Conservation (phyloP, 2,329 filamentous ascomycete genomes). For the Colletotrichum sp. region DNA sequence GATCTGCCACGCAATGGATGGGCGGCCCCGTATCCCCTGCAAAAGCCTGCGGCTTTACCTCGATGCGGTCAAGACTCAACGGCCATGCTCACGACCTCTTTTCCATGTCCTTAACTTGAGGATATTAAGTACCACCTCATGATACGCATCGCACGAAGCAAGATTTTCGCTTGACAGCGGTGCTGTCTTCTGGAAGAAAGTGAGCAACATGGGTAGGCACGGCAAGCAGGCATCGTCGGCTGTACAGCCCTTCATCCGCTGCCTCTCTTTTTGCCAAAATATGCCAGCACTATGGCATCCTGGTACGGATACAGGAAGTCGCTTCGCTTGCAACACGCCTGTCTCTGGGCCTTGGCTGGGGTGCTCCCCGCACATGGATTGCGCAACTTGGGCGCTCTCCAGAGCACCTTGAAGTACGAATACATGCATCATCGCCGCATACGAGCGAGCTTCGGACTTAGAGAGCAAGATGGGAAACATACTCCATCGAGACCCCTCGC, state of each 20-base stretch:
- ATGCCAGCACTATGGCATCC: neutral
- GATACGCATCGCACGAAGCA: neutral
- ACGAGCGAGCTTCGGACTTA: neutral
- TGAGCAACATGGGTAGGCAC: neutral
- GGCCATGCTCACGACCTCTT: neutral
- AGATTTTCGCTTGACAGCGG: neutral
- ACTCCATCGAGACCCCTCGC: neutral
- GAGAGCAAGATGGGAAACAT: neutral
- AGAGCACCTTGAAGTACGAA: neutral
- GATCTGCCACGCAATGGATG: constrained; percentile 11
- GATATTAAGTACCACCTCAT: constrained; percentile 19
- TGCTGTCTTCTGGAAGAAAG: neutral
- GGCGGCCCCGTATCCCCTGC: neutral
- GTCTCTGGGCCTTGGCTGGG: neutral
- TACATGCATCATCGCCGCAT: neutral
- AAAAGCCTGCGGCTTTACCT: constrained; percentile 10
- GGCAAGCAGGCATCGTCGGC: neutral
- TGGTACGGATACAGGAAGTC: neutral
- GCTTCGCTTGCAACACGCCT: neutral
- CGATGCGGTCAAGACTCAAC: constrained; percentile 13
- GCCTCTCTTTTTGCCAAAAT: neutral
- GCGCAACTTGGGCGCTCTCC: neutral
- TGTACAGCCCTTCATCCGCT: neutral
- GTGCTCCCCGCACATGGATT: neutral
- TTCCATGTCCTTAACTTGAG: constrained; percentile 12